phyloP scores from a whole-genome alignment of 352 stramenopile genomes.

The Phytophthora citrophthora region DNA sequence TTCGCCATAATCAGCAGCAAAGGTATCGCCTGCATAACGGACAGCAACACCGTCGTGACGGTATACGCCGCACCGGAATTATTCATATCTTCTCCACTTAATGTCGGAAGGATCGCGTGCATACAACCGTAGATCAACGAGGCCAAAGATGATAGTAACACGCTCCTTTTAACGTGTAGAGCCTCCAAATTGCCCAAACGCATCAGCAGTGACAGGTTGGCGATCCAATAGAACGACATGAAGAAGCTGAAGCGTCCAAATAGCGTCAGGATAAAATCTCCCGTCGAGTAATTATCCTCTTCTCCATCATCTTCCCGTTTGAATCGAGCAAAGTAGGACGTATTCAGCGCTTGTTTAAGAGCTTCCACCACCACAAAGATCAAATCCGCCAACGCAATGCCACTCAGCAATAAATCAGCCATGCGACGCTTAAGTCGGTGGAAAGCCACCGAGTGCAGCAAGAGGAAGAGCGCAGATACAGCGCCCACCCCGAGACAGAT shows the following conservation, averaged over 20 bases:
- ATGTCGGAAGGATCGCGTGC: slow-evolving; percentile 47
- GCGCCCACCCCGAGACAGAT: slow-evolving; percentile 42
- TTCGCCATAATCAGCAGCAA: slow-evolving; percentile 57
- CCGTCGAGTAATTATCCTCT: slow-evolving; percentile 6
- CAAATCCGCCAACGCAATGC: slow-evolving; percentile 69
- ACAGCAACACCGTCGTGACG: slow-evolving; percentile 49
- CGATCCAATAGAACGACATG: slow-evolving; percentile 80
- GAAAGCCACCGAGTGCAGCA: slow-evolving; percentile 65
- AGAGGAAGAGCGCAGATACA: slow-evolving; percentile 54
- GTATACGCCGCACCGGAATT: slow-evolving; percentile 38
- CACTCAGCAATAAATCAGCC: slow-evolving; percentile 69
- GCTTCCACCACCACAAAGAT: slow-evolving; percentile 56
- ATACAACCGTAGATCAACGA: slow-evolving; percentile 63
- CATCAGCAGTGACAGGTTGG: slow-evolving; percentile 76
- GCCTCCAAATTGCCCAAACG: slow-evolving; percentile 60
- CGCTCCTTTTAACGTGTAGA: slow-evolving; percentile 55
- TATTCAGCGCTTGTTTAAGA: slow-evolving; percentile 48
- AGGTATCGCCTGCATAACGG: slow-evolving; percentile 52
- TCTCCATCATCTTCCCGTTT: slow-evolving; percentile 8
- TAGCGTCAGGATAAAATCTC: slow-evolving; percentile 40
- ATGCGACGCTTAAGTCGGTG: slow-evolving; percentile 71
- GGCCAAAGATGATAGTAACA: slow-evolving; percentile 53
- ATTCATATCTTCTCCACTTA: slow-evolving; percentile 1
- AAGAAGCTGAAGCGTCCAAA: slow-evolving; percentile 72
- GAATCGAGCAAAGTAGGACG: slow-evolving; percentile 59